Conservation (phyloP, 331 rosid species). For the Telfairia occidentalis region DNA sequence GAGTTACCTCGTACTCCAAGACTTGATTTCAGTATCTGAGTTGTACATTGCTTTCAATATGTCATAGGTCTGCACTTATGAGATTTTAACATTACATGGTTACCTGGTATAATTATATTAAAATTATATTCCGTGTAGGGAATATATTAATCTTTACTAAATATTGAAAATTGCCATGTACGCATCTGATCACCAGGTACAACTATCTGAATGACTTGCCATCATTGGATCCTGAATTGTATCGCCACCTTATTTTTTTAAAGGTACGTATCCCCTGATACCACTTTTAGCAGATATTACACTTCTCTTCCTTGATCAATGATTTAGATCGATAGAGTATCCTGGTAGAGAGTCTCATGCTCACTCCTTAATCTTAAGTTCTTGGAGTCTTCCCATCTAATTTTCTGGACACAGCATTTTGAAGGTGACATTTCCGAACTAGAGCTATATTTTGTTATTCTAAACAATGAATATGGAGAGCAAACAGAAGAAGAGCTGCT, state of each 20-base stretch:
- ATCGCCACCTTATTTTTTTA: constrained; percentile 91
- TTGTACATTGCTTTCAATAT: neutral
- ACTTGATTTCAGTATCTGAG: neutral
- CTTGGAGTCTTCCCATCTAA: neutral
- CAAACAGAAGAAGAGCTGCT: constrained; percentile 92
- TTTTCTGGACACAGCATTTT: constrained; percentile 46
- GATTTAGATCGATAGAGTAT: neutral
- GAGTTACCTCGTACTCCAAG: neutral
- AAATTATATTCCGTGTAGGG: neutral
- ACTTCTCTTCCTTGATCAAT: neutral
- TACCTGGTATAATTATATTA: neutral
- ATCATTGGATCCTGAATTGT: constrained; percentile 87
- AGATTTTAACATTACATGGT: neutral
- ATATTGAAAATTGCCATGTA: constrained; percentile 8
- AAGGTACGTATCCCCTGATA: constrained; percentile 41
- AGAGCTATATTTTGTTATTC: constrained; percentile 81
- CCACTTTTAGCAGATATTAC: neutral
- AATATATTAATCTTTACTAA: neutral
- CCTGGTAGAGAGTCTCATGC: neutral
- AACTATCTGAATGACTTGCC: constrained; percentile 96
- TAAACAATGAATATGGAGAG: constrained; percentile 96
- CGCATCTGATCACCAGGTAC: constrained; percentile 37
- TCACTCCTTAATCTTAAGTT: neutral
- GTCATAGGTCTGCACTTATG: too few relatives aligned
- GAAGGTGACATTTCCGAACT: constrained; percentile 68